These are phyloP conservation scores for Euphorbia lathyris DNA, from an alignment of 345 rosid genomes.

Conservation along the genomic window DNA sequence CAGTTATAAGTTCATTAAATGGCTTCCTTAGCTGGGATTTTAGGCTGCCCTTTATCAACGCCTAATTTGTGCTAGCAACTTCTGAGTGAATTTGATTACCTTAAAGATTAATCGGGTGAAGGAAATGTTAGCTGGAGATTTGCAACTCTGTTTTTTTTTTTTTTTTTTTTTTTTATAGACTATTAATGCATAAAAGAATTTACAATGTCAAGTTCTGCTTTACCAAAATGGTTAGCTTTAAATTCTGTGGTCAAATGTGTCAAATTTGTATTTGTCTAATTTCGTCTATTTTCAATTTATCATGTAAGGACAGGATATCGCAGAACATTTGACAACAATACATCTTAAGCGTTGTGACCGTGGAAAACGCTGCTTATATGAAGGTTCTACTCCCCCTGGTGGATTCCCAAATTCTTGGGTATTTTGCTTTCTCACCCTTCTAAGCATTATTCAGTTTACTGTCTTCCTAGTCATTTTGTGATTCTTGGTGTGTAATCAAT, in stretches of 20 bases:
- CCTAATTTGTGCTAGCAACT: not conserved
- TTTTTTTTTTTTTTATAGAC: not conserved
- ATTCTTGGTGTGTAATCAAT: not conserved
- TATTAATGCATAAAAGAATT: not conserved
- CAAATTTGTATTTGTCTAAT: not conserved
- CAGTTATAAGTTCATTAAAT: not conserved
- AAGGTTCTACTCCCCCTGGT: constrained; percentile 76
- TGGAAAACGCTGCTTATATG: constrained; percentile 77
- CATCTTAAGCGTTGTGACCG: constrained; percentile 71
- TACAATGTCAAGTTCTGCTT: not conserved
- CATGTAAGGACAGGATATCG: constrained; percentile 55
- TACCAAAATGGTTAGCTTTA: not conserved
- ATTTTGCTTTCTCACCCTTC: constrained; percentile 14
- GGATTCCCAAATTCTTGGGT: constrained; percentile 93
- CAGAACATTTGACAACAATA: constrained; percentile 74
- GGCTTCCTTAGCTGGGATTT: constrained; percentile 1
- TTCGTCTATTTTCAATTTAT: not conserved
- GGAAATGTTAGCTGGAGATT: not conserved
- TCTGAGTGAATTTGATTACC: constrained; percentile 1
- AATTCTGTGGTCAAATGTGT: not conserved
- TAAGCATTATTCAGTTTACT: not conserved
- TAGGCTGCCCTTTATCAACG: not conserved
- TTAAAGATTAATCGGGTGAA: constrained; percentile 2
- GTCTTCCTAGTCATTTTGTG: not conserved
- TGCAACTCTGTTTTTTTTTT: not conserved